Conservation (phyloP, 345 rosid species). For the Syzygium oleosum region DNA sequence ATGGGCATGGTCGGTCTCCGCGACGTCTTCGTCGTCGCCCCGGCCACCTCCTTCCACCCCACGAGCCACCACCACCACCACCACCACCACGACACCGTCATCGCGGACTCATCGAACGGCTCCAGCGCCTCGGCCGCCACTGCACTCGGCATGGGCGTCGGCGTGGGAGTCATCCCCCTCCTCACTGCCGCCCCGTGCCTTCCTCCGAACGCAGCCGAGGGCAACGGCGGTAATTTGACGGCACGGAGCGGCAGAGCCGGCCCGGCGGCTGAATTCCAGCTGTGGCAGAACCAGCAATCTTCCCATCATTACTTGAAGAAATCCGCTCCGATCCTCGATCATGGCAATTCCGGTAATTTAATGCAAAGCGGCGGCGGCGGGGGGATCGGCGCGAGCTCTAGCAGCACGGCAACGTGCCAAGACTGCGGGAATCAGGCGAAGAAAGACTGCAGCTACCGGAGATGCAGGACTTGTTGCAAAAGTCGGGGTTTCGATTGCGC, state of each 20-base stretch:
- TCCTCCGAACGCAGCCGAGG: slow-evolving; percentile 19
- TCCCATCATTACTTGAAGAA: slow-evolving; percentile 32
- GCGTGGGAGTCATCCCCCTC: slow-evolving; percentile 71
- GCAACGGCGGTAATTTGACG: slow-evolving; percentile 5
- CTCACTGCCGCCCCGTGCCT: slow-evolving; percentile 53
- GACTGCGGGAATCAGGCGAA: slow-evolving; percentile 99
- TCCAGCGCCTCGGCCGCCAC: slow-evolving; percentile 32
- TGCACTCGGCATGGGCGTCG: slow-evolving; percentile 62
- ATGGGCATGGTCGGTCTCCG: slow-evolving; percentile 82
- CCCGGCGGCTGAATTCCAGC: slow-evolving; percentile 41
- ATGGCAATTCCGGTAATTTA: slow-evolving; percentile 19
- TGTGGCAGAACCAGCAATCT: slow-evolving; percentile 47
- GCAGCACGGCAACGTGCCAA: slow-evolving; percentile 56
- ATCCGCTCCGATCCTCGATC: slow-evolving; percentile 15
- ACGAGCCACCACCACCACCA: slow-evolving; percentile 28
- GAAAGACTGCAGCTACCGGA: slow-evolving; percentile 75
- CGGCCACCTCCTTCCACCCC: slow-evolving; percentile 45
- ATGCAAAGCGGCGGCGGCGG: slow-evolving; percentile 15
- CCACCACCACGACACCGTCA: slow-evolving; percentile 20
- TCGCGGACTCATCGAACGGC: slow-evolving; percentile 24
- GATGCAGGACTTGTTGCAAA: slow-evolving; percentile 95
- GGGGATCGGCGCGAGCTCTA: slow-evolving; percentile 25
- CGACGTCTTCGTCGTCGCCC: slow-evolving; percentile 74
- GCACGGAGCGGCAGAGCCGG: slow-evolving; percentile 21
- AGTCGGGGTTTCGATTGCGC: slow-evolving; percentile 87